Evolutionary conservation across 2,329 filamentous ascomycete genomes (phyloP).

Genomic region (Ophiostoma tasmaniense): DNA sequence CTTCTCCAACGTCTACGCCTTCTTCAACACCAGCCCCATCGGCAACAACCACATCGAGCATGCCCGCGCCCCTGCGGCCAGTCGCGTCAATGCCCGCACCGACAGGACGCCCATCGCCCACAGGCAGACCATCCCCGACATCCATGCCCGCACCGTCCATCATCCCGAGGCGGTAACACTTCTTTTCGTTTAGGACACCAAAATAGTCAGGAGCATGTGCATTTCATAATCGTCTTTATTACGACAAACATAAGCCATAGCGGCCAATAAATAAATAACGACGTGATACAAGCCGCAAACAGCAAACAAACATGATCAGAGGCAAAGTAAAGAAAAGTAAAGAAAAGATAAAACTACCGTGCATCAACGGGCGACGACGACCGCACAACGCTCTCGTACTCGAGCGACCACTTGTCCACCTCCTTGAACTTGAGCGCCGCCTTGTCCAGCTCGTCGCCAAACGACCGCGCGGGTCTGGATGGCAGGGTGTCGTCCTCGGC

Average conservation of each 20-base stretch:
- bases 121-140: too few relatives aligned
- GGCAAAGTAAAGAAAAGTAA: not conserved
- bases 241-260: too few relatives aligned
- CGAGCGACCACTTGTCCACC: conserved; percentile 60
- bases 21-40: not conserved
- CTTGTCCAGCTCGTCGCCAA: conserved; percentile 45
- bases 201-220: not conserved
- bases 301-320: not conserved
- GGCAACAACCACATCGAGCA: too few relatives aligned
- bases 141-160: not conserved
- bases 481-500: conserved; percentile 30
- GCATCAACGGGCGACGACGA: conserved; percentile 46
- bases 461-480: conserved; percentile 21
- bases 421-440: conserved; percentile 57
- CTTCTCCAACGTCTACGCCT: not conserved
- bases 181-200: too few relatives aligned
- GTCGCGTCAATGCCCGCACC: not conserved
- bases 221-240: too few relatives aligned
- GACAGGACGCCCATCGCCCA: too few relatives aligned
- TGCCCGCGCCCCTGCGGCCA: not conserved
- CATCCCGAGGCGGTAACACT: not conserved
- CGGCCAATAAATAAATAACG: not conserved
- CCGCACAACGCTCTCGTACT: conserved; percentile 55
- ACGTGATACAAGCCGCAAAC: not conserved
- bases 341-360: conserved; percentile 30